A percentile compares a stretch with the other conserved stretches of the same genome.
Evolutionary conservation across 306 rosid genomes (phyloP).

Genomic region (Glycine latifolia): DNA sequence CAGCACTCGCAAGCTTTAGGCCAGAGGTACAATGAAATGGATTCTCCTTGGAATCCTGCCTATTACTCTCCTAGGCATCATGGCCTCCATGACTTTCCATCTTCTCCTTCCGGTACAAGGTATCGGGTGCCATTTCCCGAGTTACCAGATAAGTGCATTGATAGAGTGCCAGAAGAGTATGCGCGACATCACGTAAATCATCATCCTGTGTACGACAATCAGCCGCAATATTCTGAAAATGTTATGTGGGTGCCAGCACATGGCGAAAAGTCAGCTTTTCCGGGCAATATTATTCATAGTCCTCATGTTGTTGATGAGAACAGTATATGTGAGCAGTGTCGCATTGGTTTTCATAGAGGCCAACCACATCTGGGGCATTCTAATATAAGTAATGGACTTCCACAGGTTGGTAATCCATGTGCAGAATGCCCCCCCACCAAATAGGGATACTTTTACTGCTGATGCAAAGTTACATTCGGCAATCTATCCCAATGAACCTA

Average conservation of each 20-base stretch:
- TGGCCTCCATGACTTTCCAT: slow-evolving; percentile 75
- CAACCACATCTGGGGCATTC: slow-evolving; percentile 74
- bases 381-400: slow-evolving; percentile 57
- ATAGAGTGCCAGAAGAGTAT: slow-evolving; percentile 85
- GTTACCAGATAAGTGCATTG: slow-evolving; percentile 67
- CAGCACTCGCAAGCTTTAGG: slow-evolving; percentile 71
- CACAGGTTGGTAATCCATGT: slow-evolving; percentile 60
- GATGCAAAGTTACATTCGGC: slow-evolving; percentile 79
- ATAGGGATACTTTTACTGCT: slow-evolving; percentile 57
- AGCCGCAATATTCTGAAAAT: slow-evolving; percentile 80
- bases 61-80: slow-evolving; percentile 92
- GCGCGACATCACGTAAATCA: slow-evolving; percentile 69
- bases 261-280: slow-evolving; percentile 71
- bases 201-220: slow-evolving; percentile 76
- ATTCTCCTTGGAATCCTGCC: slow-evolving; percentile 88
- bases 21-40: slow-evolving; percentile 83
- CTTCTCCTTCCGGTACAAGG: slow-evolving; percentile 68
- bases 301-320: slow-evolving; percentile 73
- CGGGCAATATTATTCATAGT: slow-evolving; percentile 69
- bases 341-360: slow-evolving; percentile 72
- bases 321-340: slow-evolving; percentile 77
- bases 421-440: slow-evolving; percentile 67
- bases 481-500: slow-evolving; percentile 63
- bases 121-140: slow-evolving; percentile 73
- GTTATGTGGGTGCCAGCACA: slow-evolving; percentile 64